Base-by-base conservation (phyloP, 805 yeast species). In the Saccharomycopsis amapae region DNA sequence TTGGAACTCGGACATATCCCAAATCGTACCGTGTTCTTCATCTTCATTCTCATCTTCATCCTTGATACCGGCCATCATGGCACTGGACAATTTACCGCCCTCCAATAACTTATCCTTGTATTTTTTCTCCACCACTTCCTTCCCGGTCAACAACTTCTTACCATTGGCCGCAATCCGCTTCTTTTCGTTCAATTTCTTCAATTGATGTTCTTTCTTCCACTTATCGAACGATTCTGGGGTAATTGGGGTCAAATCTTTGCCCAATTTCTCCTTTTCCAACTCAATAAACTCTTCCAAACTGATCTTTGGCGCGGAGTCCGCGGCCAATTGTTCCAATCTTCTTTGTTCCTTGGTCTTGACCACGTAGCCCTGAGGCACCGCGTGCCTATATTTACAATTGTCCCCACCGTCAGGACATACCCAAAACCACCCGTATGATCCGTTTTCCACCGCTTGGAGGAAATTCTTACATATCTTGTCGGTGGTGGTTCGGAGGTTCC, bases 351-450 rank as follows among this genome's bases (percentile, higher is more conserved):
- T 90, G 31, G 98, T 94, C 73, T 93, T 93, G 67, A 93, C 76
- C 48, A 86, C 94, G 65, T 88, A 94, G 1, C 98, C 99, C 39
- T 94, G 89, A 34, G 99, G 99, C 59, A 93, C 72, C 6, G 97
- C 84, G 65, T 93, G 99, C 65, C 78, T 81, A 69, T 93, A 93
- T 71, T 82, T 90, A 76, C 99, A 93, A 50, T 78, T 82, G 51
- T 83, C 78, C 54, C 96, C 97, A 34, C 90, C 89, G 56, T 86
- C 86, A 23, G 98, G 98, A 70, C 98, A 93, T 18, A 75, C 73
- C 98, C 98, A 93, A 66, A 93, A 89, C 98, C 98, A 93, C 60
- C 98, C 98, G 62, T 93, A 93, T 62, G 90, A 90, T 48, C 90
- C 93, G 60, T 88, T 87, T 62, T 93, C 99, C 48, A 93, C 97